phyloP scores from a whole-genome alignment of 1,284 basidiomycete genomes.

The Vanrija sp. region DNA sequence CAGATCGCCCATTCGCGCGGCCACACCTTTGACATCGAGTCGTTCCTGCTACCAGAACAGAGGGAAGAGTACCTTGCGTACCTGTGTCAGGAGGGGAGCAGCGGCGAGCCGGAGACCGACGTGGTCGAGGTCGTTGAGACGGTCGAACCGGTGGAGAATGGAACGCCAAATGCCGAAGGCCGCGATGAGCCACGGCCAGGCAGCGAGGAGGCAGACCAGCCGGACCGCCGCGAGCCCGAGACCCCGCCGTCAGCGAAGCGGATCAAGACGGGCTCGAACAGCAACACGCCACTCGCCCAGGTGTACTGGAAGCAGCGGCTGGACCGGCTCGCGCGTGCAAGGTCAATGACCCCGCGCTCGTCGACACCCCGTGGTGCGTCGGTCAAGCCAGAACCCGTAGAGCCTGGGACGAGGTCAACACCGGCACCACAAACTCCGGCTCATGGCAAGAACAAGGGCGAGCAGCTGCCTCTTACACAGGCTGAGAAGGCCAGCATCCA shows the following conservation, averaged over 20 bases:
- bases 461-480: conserved; percentile 8
- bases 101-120: background rate
- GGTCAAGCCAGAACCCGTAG: conserved; percentile 6
- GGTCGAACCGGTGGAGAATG: background rate
- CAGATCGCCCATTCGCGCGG: conserved; percentile 28
- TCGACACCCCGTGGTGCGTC: conserved; percentile 1
- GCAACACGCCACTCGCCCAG: conserved; percentile 10
- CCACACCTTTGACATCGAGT: conserved; percentile 35
- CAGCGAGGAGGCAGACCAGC: background rate
- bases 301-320: conserved; percentile 15
- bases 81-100: conserved; percentile 2
- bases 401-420: background rate
- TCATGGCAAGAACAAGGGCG: conserved; percentile 17
- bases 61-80: conserved; percentile 23
- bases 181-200: background rate
- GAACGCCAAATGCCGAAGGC: background rate
- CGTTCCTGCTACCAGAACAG: conserved; percentile 27
- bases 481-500: conserved; percentile 7
- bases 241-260: conserved; percentile 1
- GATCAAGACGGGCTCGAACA: background rate
- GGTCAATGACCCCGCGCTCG: background rate
- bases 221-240: background rate
- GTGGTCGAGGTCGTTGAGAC: background rate
- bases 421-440: background rate
- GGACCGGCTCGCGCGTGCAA: background rate